Evolutionary conservation across 768 basidiomycete species (phyloP).

Genomic region (Steccherinum ochraceum): DNA sequence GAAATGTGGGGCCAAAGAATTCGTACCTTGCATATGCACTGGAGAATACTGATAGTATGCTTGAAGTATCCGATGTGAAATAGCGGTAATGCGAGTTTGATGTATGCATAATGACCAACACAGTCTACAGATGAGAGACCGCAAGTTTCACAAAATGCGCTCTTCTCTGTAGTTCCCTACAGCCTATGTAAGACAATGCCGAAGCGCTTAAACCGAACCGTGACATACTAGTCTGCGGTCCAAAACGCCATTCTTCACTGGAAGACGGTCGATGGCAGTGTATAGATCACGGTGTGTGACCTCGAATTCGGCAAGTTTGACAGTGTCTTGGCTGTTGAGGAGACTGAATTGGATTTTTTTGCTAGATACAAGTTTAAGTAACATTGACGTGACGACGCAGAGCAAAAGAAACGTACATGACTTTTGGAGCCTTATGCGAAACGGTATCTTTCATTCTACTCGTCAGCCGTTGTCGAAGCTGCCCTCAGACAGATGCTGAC

Average conservation of each 20-base stretch:
- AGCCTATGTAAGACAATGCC: too few relatives aligned
- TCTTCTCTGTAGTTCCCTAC: constrained; percentile 94
- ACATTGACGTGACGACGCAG: neutral
- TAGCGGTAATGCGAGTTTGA: constrained; percentile 92
- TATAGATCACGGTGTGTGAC: constrained; percentile 92
- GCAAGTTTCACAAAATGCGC: constrained; percentile 90
- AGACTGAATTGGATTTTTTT: constrained; percentile 96
- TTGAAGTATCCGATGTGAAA: constrained; percentile 99
- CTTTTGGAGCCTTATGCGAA: constrained; percentile 73
- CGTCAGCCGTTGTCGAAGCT: constrained; percentile 1
- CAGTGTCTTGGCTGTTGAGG: constrained; percentile 90
- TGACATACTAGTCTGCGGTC: constrained; percentile 79
- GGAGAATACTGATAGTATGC: constrained; percentile 87
- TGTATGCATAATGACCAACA: constrained; percentile 98
- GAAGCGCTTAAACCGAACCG: neutral
- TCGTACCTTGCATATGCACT: constrained; percentile 93
- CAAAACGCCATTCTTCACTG: constrained; percentile 87
- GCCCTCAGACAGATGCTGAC: too few relatives aligned
- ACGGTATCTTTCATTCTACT: constrained; percentile 81
- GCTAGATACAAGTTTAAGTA: too few relatives aligned
- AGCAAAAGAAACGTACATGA: constrained; percentile 49
- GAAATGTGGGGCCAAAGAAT: neutral
- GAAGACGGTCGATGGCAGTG: constrained; percentile 72
- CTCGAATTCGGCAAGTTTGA: constrained; percentile 94
- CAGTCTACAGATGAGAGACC: constrained; percentile 89